Conservation (phyloP, 2,329 filamentous ascomycete species). For the Trichoderma atroviride region DNA sequence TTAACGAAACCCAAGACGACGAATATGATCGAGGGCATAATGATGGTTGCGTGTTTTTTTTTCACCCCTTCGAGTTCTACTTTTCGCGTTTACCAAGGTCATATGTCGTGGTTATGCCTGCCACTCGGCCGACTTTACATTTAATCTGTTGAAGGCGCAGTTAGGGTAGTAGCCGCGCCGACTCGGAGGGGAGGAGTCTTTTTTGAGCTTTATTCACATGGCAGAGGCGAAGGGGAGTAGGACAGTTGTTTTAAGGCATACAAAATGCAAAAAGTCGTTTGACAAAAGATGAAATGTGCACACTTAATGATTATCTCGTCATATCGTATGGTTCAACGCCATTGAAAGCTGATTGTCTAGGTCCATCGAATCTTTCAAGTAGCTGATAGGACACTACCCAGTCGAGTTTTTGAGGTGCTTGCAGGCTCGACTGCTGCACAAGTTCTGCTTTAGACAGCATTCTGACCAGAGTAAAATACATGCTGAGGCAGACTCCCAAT, state of each 20-base stretch:
- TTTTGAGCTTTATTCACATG: slow-evolving; percentile 10
- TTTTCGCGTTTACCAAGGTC: slow-evolving; percentile 26
- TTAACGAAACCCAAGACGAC: slow-evolving; percentile 31
- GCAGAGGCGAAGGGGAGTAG: slow-evolving; percentile 26
- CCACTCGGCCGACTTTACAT: slow-evolving; percentile 13
- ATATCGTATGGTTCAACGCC: not conserved
- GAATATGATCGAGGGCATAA: slow-evolving; percentile 30
- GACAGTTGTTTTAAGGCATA: slow-evolving; percentile 21
- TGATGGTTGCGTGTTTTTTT: slow-evolving; percentile 23
- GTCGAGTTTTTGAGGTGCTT: too few species aligned
- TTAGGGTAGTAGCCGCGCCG: slow-evolving; percentile 13
- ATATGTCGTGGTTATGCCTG: slow-evolving; percentile 16
- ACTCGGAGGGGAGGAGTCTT: not conserved
- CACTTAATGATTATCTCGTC: not conserved
- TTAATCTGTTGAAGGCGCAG: slow-evolving; percentile 24
- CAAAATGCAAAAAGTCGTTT: slow-evolving; percentile 4
- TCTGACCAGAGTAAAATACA: too few species aligned
- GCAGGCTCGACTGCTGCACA: too few species aligned
- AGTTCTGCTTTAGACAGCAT: too few species aligned
- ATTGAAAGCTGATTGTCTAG: not conserved
- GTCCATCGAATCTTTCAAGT: too few species aligned
- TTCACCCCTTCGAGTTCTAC: not conserved
- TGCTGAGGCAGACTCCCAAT: too few species aligned
- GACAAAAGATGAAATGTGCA: not conserved
- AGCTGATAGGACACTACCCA: too few species aligned